Evolutionary conservation across 2,329 filamentous ascomycete species (phyloP).

Genomic region (Sphaerulina musiva): DNA sequence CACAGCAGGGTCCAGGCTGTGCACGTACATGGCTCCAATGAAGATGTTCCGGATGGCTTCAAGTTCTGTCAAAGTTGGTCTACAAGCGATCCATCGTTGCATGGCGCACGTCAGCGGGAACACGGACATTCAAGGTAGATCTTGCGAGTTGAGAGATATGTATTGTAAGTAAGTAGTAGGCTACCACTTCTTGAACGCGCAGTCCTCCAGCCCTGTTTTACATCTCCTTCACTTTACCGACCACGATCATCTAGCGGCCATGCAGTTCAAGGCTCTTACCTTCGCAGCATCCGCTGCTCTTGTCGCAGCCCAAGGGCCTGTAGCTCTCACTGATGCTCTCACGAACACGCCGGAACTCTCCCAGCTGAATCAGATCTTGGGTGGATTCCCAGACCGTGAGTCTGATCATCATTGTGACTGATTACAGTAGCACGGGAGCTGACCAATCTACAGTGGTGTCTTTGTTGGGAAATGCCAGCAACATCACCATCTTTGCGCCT

Average conservation of each 20-base stretch:
- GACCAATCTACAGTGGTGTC: slow-evolving; percentile 25
- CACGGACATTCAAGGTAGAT: background rate
- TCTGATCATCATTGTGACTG: background rate
- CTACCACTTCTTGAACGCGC: background rate
- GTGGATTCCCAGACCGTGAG: slow-evolving; percentile 14
- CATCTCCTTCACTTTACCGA: background rate
- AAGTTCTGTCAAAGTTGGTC: slow-evolving; percentile 11
- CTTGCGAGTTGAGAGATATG: slow-evolving; percentile 3
- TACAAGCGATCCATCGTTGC: slow-evolving; percentile 10
- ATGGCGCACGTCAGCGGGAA: slow-evolving; percentile 18
- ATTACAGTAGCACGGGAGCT: background rate
- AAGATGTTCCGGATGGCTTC: slow-evolving; percentile 2
- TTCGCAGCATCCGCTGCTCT: slow-evolving; percentile 32
- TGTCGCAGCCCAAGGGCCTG: slow-evolving; percentile 31
- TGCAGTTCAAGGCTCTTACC: slow-evolving; percentile 38
- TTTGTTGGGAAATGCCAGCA: slow-evolving; percentile 33
- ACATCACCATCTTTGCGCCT: slow-evolving; percentile 55
- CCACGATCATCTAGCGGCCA: slow-evolving; percentile 18
- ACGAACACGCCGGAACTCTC: slow-evolving; percentile 19
- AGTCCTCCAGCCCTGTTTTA: background rate
- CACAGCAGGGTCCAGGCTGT: slow-evolving; percentile 11
- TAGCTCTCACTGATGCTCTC: slow-evolving; percentile 37
- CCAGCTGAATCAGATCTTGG: slow-evolving; percentile 13
- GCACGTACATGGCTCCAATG: slow-evolving; percentile 13
- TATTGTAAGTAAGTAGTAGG: background rate